These are phyloP conservation scores for Crassisporium funariophilum DNA, from an alignment of 768 basidiomycete species.

Conservation along the genomic window DNA sequence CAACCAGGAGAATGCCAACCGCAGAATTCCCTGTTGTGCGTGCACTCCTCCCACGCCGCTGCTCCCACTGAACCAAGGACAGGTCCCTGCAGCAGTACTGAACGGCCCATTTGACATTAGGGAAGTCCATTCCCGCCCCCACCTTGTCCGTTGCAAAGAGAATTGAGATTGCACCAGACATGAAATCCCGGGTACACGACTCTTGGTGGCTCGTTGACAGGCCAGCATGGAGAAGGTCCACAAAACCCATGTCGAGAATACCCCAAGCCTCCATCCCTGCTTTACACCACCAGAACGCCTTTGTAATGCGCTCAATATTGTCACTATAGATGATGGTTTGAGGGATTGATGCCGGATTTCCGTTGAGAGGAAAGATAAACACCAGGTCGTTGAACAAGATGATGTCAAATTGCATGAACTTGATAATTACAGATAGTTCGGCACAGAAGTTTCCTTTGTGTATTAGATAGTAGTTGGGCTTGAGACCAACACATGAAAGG, in stretches of 20 bases:
- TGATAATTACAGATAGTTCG: conserved; percentile 24
- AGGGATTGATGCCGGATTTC: conserved; percentile 3
- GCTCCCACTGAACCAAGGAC: conserved; percentile 12
- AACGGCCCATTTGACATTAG: conserved; percentile 15
- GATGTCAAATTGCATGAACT: conserved; percentile 10
- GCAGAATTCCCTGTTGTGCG: conserved; percentile 3
- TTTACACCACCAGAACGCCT: conserved; percentile 25
- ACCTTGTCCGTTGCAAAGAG: conserved; percentile 22
- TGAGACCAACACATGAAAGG: conserved; percentile 9
- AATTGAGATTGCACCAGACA: conserved; percentile 11
- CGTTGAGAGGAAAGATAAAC: conserved; percentile 17
- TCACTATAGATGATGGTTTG: conserved; percentile 18
- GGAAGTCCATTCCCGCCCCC: conserved; percentile 23
- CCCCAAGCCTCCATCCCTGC: conserved; percentile 3
- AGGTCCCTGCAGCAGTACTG: conserved; percentile 17
- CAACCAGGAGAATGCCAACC: conserved; percentile 13
- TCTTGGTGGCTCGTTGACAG: conserved; percentile 22
- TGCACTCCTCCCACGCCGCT: conserved; percentile 13
- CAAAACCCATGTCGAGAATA: conserved; percentile 6
- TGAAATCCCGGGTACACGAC: conserved; percentile 14
- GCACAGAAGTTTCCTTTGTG: conserved; percentile 23
- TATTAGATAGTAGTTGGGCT: conserved; percentile 13
- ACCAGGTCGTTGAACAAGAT: conserved; percentile 18
- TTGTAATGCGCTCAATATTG: conserved; percentile 18
- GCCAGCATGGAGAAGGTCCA: conserved; percentile 23